A percentile compares a stretch with the other conserved stretches of the same genome.
phyloP scores from a whole-genome alignment of 2,329 filamentous ascomycete species.

The Moelleriella libera region DNA sequence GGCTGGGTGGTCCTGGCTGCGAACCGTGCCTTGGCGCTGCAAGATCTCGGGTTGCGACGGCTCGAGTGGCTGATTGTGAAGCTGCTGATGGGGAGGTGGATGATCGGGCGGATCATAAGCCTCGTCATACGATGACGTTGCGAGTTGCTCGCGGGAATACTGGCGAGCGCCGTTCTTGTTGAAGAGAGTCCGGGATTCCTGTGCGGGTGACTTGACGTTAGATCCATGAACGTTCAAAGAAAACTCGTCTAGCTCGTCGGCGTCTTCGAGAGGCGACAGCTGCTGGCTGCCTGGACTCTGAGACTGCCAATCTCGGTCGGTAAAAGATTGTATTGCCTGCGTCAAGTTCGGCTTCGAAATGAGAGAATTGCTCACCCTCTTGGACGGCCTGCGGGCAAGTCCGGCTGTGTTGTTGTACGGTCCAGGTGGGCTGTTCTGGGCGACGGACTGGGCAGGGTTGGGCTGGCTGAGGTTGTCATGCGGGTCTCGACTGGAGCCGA shows the following conservation, averaged over 20 bases:
- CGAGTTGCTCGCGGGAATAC: slow-evolving; percentile 27
- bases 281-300: slow-evolving; percentile 8
- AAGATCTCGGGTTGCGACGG: slow-evolving; percentile 12
- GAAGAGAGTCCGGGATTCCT: slow-evolving; percentile 22
- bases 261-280: slow-evolving; percentile 26
- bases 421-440: slow-evolving; percentile 12
- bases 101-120: slow-evolving; percentile 19
- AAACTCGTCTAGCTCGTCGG: slow-evolving; percentile 24
- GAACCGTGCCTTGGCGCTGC: slow-evolving; percentile 9
- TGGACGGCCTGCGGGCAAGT: slow-evolving; percentile 40
- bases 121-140: slow-evolving; percentile 32
- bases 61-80: slow-evolving; percentile 11
- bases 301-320: slow-evolving; percentile 9
- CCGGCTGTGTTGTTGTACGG: slow-evolving; percentile 34
- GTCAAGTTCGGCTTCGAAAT: slow-evolving; percentile 26
- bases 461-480: slow-evolving; percentile 11
- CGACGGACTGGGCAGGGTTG: slow-evolving; percentile 1
- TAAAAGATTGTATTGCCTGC: slow-evolving; percentile 5
- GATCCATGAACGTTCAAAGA: slow-evolving; percentile 20
- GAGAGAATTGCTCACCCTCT: slow-evolving; percentile 34
- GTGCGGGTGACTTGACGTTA: slow-evolving; percentile 23
- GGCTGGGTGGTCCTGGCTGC: slow-evolving; percentile 20
- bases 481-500: slow-evolving; percentile 20
- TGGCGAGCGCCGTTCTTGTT: slow-evolving; percentile 29
- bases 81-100: slow-evolving; percentile 16